These are phyloP conservation scores for Xylaria hypoxylon DNA, from an alignment of 2,329 filamentous ascomycete species.

Conservation along the genomic window DNA sequence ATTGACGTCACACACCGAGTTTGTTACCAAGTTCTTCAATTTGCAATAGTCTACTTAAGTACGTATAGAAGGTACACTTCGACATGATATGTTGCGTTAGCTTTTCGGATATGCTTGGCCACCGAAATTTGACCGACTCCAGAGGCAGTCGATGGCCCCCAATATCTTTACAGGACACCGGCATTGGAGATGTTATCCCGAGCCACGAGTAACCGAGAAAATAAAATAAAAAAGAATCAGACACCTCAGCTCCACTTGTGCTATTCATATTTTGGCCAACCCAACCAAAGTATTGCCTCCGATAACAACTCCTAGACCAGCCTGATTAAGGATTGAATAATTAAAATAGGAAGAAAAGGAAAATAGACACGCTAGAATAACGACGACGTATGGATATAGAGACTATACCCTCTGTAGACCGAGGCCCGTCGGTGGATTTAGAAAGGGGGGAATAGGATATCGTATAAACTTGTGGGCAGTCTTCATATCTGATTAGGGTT, in stretches of 20 bases:
- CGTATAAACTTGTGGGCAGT: neutral
- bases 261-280: constrained; percentile 34
- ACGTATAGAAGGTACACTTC: constrained; percentile 28
- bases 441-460: neutral
- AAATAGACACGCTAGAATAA: constrained; percentile 25
- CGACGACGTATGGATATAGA: constrained; percentile 43
- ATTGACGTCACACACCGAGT: neutral
- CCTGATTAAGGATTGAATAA: constrained; percentile 41
- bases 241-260: constrained; percentile 33
- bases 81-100: constrained; percentile 13
- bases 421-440: neutral
- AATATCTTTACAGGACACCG: constrained; percentile 4
- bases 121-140: constrained; percentile 17
- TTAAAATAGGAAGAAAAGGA: constrained; percentile 30
- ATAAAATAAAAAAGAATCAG: neutral
- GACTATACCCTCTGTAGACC: constrained; percentile 5
- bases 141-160: constrained; percentile 11
- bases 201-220: constrained; percentile 15
- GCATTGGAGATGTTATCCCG: constrained; percentile 16
- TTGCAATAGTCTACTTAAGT: constrained; percentile 10
- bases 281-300: constrained; percentile 38
- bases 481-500: neutral
- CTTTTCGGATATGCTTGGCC: constrained; percentile 25
- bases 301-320: constrained; percentile 46
- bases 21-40: constrained; percentile 13